These are phyloP conservation scores for Grosmannia huntii DNA, from an alignment of 2,329 filamentous ascomycete genomes.

Conservation along the genomic window DNA sequence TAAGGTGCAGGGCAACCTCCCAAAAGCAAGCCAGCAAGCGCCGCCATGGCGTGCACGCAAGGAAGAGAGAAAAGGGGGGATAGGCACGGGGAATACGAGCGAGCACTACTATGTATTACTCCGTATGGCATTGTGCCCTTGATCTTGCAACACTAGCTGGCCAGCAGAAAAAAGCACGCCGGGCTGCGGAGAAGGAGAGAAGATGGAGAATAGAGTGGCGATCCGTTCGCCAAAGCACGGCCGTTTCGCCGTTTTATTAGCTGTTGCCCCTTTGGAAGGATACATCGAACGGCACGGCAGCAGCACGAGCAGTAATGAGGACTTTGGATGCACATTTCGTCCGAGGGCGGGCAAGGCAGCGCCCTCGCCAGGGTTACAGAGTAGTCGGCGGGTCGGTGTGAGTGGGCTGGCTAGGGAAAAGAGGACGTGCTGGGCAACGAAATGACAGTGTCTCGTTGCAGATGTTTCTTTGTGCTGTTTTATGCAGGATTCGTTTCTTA, in stretches of 20 bases:
- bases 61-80: neutral
- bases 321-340: neutral
- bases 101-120: neutral
- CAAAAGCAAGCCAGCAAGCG: neutral
- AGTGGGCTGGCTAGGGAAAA: neutral
- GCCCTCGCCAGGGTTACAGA: neutral
- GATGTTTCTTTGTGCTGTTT: neutral
- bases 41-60: neutral
- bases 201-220: neutral
- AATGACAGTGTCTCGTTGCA: neutral
- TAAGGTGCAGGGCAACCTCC: neutral
- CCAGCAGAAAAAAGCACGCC: neutral
- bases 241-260: neutral
- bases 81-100: neutral
- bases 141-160: neutral
- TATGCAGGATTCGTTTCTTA: neutral
- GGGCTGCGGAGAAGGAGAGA: neutral
- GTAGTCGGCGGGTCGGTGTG: neutral
- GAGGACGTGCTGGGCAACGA: neutral
- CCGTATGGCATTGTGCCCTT: neutral
- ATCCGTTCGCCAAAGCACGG: neutral
- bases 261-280: neutral
- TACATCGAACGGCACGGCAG: neutral
- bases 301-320: neutral
- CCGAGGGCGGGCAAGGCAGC: neutral